Evolutionary conservation across 257 asterid genomes (phyloP), one percentile per base, ranked within the genome.

Genomic region (Nicotiana tabacum): DNA sequence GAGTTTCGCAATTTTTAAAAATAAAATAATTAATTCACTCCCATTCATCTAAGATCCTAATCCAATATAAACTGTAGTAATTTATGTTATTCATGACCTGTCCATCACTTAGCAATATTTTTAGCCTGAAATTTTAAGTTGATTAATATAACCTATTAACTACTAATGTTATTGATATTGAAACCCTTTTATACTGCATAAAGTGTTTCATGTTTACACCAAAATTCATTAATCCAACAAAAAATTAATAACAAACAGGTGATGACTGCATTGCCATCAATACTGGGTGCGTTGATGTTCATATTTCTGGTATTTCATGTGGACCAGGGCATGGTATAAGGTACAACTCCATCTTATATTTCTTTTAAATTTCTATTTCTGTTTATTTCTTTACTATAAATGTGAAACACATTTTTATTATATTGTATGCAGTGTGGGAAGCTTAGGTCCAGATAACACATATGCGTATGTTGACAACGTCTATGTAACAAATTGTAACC

Each of bases 321-420:
- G 88, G 85, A 77, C 88, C 88, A 5, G 83, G 83, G 6, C 85
- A 77, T 60, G 85, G 85, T 21, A 82, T 85, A 78, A 85, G 85
- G 88, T 84, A 70, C 12, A n/a, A 79, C 12, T 10, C 57, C 57
- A 33, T 2, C 11, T 53, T 11, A 8, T 17, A 43, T 1, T 7
- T 43, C 9, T 39, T 15, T 10, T 0, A 30, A 12, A 62, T 3
- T 4, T 4, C 2, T 24, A 15, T 46, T 5, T 29, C 4, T 33
- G 3, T 29, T 29, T 29, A 5, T 37, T 21, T 6, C 11, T 39
- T 62, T 24, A 39, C 18, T 2, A 11, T 21, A 35, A 55, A 16
- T 3, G 48, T 15, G 9, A 69, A 39, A n/a, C 27, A 12, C 21
- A 13, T 2, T 82, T 24, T 55, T 8, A 11, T 27, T 13, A 56